Evolutionary conservation across 768 basidiomycete species (phyloP).

Genomic region (Mycena crocata): DNA sequence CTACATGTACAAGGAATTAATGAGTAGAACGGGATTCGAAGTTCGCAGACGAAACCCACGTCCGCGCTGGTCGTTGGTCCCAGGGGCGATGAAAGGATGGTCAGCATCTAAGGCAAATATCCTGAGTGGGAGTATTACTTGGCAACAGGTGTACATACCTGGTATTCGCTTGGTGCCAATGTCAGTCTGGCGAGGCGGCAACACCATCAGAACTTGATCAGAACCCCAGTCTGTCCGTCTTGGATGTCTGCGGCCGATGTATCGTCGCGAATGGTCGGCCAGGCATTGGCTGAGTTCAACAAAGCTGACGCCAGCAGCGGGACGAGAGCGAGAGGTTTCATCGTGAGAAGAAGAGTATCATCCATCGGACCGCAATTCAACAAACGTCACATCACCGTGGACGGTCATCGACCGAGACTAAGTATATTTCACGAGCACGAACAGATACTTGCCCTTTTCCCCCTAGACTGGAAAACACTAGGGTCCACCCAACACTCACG

Average conservation of each 20-base stretch:
- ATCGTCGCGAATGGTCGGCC: conserved; percentile 10
- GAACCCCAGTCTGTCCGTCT: conserved; percentile 15
- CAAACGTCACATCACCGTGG: no score
- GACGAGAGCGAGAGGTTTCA: conserved; percentile 12
- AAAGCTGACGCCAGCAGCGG: background rate
- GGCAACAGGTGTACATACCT: conserved; percentile 3
- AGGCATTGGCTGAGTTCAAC: conserved; percentile 13
- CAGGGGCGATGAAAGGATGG: conserved; percentile 16
- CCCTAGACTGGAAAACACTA: no score
- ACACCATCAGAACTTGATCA: conserved; percentile 20
- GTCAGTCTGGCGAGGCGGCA: conserved; percentile 11
- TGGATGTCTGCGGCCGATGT: conserved; percentile 13
- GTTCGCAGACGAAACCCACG: conserved; percentile 12
- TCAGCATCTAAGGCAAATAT: background rate
- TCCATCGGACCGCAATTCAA: no score
- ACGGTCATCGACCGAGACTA: no score
- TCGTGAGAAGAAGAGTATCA: conserved; percentile 10
- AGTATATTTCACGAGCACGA: no score
- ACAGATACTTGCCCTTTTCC: no score
- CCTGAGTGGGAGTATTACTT: background rate
- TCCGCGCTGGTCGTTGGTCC: conserved; percentile 14
- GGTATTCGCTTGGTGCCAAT: conserved; percentile 14
- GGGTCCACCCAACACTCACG: no score
- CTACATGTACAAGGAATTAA: conserved; percentile 15
- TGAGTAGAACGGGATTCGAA: conserved; percentile 4